These are phyloP conservation scores for Begonia peltatifolia DNA, from an alignment of 306 rosid genomes.

Conservation along the genomic window DNA sequence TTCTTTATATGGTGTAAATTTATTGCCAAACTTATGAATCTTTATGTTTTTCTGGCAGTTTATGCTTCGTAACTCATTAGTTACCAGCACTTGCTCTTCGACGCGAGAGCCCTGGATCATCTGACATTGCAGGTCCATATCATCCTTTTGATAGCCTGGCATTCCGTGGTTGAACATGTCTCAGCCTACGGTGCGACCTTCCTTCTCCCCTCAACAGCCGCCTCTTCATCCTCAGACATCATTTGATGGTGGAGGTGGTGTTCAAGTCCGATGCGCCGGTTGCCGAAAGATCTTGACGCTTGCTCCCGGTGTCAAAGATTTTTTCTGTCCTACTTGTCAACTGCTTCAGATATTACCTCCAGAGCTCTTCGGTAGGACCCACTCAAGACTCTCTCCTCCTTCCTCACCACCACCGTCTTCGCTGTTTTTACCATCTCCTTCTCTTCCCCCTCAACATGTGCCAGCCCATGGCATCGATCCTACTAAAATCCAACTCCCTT, in stretches of 20 bases:
- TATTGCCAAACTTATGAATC: constrained; percentile 8
- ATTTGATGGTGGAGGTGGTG: constrained; percentile 27
- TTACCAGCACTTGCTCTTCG: too few species aligned
- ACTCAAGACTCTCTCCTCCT: constrained; percentile 18
- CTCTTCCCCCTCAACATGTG: constrained; percentile 20
- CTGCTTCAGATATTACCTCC: constrained; percentile 98
- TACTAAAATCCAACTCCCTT: constrained; percentile 92
- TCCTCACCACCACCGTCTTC: constrained; percentile 4
- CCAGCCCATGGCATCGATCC: constrained; percentile 93
- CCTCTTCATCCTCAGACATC: constrained; percentile 14
- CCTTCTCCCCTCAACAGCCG: constrained; percentile 18
- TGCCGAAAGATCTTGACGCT: constrained; percentile 69
- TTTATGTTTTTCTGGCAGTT: constrained; percentile 37
- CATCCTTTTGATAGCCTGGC: not conserved
- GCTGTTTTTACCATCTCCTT: constrained; percentile 1
- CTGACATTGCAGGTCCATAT: not conserved
- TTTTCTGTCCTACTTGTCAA: constrained; percentile 64
- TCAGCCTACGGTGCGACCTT: constrained; percentile 40
- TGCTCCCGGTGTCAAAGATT: constrained; percentile 61
- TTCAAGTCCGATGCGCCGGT: constrained; percentile 94
- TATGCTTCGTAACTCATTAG: constrained; percentile 39
- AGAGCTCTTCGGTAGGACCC: constrained; percentile 64
- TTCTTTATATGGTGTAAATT: not conserved
- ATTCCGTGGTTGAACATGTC: constrained; percentile 20
- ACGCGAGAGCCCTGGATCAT: not conserved